phyloP scores from a whole-genome alignment of 2,329 filamentous ascomycete genomes.

The Hortaea sp. region DNA sequence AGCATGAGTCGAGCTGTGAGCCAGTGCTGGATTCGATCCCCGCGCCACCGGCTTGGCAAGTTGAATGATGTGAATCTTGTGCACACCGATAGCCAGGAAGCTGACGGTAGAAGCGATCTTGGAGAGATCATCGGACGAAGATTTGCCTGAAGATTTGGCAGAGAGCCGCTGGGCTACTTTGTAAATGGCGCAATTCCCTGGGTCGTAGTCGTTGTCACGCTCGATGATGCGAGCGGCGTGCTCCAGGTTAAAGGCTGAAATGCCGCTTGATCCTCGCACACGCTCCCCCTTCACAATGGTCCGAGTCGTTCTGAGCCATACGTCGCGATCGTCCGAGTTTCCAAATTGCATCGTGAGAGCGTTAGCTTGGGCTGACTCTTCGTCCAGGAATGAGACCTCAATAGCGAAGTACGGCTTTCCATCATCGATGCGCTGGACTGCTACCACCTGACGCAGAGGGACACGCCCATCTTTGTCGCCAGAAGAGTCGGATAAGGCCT shows the following conservation, averaged over 20 bases:
- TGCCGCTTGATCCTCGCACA: conserved; percentile 40
- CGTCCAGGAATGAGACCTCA: conserved; percentile 59
- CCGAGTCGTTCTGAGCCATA: conserved; percentile 55
- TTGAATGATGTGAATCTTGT: conserved; percentile 61
- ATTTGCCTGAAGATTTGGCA: conserved; percentile 42
- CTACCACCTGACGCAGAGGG: conserved; percentile 55
- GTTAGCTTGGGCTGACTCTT: conserved; percentile 50
- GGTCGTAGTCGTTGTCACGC: conserved; percentile 58
- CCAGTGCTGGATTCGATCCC: conserved; percentile 44
- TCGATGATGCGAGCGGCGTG: conserved; percentile 54
- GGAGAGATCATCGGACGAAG: conserved; percentile 56
- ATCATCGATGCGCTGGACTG: conserved; percentile 57
- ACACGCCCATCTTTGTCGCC: conserved; percentile 49
- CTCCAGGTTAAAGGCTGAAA: conserved; percentile 51
- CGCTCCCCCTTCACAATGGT: conserved; percentile 48
- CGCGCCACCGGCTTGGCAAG: conserved; percentile 47
- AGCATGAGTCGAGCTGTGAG: conserved; percentile 39
- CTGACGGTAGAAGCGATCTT: conserved; percentile 56
- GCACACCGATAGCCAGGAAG: conserved; percentile 58
- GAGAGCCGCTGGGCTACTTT: conserved; percentile 56
- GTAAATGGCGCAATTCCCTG: conserved; percentile 57
- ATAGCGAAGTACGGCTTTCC: conserved; percentile 56
- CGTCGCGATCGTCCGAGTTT: conserved; percentile 53
- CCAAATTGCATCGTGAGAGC: conserved; percentile 55
- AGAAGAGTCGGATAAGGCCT: conserved; percentile 42